Evolutionary conservation across 768 basidiomycete species (phyloP), one percentile per base, ranked within the genome.

Genomic region (Boletus insuetus): DNA sequence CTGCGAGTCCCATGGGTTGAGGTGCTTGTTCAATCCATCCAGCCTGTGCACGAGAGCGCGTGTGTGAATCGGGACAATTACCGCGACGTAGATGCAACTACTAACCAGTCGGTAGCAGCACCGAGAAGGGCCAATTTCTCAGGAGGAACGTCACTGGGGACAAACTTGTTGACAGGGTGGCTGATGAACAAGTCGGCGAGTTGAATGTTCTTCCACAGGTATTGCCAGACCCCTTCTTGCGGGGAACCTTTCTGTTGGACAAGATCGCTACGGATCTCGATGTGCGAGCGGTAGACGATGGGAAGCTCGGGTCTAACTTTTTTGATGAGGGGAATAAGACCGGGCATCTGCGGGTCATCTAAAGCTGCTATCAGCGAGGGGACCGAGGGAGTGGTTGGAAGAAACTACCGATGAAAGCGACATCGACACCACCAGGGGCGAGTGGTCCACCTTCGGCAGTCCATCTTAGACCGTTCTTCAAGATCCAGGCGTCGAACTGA

Each of bases 311-410:
- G 93, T 54, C 89, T 81, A 51, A 86, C 76, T 75, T 88, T 87
- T 69, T 83, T 86, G 79, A 97, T 96, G 61, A 94, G 79, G 7
- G 95, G 95, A 69, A 98, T 95, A 51, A 97, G 79, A 46, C 93
- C 93, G 40, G 93, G 90, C 85, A 97, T 92, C 71, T 93, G 89
- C n/a, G 90, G 90, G 72, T 92, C 90, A 73, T 92, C 89, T 81
- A 56, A 74, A 50, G 48, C 50, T 31, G 39, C 12, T 24, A 49
- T 63, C 43, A 64, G 55, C 34, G 58, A 34, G 20, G 40, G 49
- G 24, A 47, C 50, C 42, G 40, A 34, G 39, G 46, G 50, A 42
- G 32, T 6, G 16, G 37, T 41, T 14, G n/a, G 12, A 44, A 51
- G 16, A 32, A 32, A 54, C 74, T 61, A 87, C 88, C 94, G 55